These are phyloP conservation scores for Zygnema circumcarinatum DNA, from an alignment of 139 green algal species.

Conservation along the genomic window DNA sequence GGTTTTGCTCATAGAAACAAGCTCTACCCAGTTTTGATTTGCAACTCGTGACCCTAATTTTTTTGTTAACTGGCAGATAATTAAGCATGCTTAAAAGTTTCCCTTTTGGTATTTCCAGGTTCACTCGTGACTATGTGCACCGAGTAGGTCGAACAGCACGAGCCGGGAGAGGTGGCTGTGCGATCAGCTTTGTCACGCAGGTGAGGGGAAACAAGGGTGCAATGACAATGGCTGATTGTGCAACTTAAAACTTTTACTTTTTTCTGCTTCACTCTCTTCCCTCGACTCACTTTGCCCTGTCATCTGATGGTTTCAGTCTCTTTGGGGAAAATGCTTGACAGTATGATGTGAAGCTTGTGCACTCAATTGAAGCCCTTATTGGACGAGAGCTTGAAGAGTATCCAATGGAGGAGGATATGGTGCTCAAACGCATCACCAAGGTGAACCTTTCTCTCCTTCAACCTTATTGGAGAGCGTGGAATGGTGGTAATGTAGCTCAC, in stretches of 20 bases:
- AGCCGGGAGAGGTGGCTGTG: conserved; percentile 76
- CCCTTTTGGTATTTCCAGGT: conserved; percentile 6
- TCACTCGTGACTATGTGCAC: conserved; percentile 64
- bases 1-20: too few species aligned
- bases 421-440: conserved; percentile 60
- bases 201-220: neutral
- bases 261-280: too few species aligned
- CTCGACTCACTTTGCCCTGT: neutral
- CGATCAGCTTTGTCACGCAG: conserved; percentile 92
- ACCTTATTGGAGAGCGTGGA: neutral
- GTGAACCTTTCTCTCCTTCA: conserved; percentile 1
- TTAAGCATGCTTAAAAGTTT: too few species aligned
- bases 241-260: too few species aligned
- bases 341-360: conserved; percentile 97
- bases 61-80: too few species aligned
- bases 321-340: conserved; percentile 56
- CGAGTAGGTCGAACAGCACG: conserved; percentile 62
- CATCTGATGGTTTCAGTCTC: neutral
- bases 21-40: too few species aligned
- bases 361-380: conserved; percentile 94
- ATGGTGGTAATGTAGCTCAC: neutral
- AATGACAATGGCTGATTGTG: neutral
- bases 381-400: conserved; percentile 82
- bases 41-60: too few species aligned
- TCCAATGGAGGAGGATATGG: conserved; percentile 35